phyloP scores from a whole-genome alignment of 2,329 filamentous ascomycete genomes.

The Calonectria ilicicola region DNA sequence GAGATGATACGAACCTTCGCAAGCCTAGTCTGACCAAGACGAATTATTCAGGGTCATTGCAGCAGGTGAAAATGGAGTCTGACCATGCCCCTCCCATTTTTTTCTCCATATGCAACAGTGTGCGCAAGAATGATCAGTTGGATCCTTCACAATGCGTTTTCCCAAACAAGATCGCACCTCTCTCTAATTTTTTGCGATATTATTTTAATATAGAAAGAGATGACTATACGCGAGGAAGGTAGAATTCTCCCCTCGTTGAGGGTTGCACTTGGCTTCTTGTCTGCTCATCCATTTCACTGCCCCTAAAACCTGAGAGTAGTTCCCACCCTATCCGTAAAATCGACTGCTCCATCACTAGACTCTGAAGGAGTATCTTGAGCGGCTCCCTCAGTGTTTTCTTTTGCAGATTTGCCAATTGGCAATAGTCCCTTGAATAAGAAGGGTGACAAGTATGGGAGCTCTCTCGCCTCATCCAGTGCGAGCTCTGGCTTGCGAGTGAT shows the following conservation, averaged over 20 bases:
- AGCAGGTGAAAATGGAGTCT: too few relatives aligned
- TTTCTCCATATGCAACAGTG: too few relatives aligned
- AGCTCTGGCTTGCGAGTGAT: conserved; percentile 5
- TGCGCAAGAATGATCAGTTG: too few relatives aligned
- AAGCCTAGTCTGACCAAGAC: too few relatives aligned
- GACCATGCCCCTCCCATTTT: too few relatives aligned
- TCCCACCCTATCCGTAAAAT: not conserved
- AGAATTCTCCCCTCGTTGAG: too few relatives aligned
- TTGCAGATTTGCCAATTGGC: not conserved
- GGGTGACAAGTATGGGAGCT: not conserved
- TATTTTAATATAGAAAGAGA: too few relatives aligned
- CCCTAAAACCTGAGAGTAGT: not conserved
- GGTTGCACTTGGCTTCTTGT: not conserved
- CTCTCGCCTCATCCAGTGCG: conserved; percentile 8
- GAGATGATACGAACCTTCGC: too few relatives aligned
- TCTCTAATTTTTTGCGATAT: too few relatives aligned
- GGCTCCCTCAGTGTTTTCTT: not conserved
- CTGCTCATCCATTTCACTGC: not conserved
- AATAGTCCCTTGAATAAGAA: conserved; percentile 16
- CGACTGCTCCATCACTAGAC: not conserved
- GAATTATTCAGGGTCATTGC: too few relatives aligned
- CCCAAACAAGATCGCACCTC: too few relatives aligned
- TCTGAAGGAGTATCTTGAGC: not conserved
- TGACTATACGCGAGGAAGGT: not conserved
- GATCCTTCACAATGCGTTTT: too few relatives aligned